Evolutionary conservation across 2,329 filamentous ascomycete species (phyloP), one percentile per base, ranked within the genome.

Genomic region (Exophiala xenobiotica): DNA sequence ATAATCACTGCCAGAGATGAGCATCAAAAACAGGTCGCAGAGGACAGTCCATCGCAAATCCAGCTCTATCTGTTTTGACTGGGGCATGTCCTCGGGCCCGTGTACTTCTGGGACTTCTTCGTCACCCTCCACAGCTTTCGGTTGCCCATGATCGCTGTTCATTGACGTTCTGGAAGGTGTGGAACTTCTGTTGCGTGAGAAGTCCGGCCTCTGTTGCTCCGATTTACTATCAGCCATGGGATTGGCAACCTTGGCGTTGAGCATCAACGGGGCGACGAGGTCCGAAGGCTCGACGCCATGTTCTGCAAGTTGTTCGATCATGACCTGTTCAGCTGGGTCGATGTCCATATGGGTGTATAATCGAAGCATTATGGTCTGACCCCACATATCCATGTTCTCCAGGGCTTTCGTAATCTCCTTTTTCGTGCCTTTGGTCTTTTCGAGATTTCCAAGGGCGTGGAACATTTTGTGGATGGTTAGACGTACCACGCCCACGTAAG

Each of bases 331-430:
- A 52, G 71, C 69, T 26, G 86, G 77, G 64, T 85, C 90, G 64
- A 99, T 95, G 54, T 99, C 93, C 93, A 99, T 99, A 70, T 99
- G 93, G 9, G 83, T 76, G 68, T 97, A 99, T 9, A 99, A 69
- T 19, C 92, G 83, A 54, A 96, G 83, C 91, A 99, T 99, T 80
- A 96, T 95, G 74, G 95, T 95, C 68, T 99, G 93, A 50, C 88
- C 85, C 92, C 92, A 99, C 87, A 96, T 96, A 69, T 87, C 87
- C 74, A 88, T 86, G 27, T 85, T 81, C 68, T 96, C 93, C 8
- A 83, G 74, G 0, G 87, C 82, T 54, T 86, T 73, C 23, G 81
- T 78, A 8, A 90, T 68, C 37, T 83, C 75, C 68, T 92, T 96
- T 70, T 86, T 93, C 1, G 82, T 79, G 35, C 77, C 80, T 63